These are phyloP conservation scores for Volvox reticuliferus DNA, from an alignment of 139 green algal genomes.

Conservation along the genomic window DNA sequence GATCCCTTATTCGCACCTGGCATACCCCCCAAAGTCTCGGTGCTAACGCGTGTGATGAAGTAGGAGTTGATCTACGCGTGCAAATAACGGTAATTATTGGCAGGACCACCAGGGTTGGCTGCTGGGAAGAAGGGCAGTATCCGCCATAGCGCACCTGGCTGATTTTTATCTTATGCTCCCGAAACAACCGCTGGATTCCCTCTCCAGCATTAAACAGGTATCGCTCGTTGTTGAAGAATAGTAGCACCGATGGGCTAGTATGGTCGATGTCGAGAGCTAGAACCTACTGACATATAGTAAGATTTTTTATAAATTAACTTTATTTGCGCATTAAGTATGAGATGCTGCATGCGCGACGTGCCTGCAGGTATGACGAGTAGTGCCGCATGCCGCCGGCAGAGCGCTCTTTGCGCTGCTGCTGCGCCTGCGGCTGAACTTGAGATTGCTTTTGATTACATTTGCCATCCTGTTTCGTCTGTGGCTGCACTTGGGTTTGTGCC, in stretches of 20 bases:
- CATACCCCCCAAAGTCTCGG: conserved; percentile 86
- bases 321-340: background rate
- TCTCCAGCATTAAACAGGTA: conserved; percentile 98
- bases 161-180: conserved; percentile 89
- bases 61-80: conserved; percentile 61
- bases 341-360: background rate
- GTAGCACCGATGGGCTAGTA: conserved; percentile 84
- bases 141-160: conserved; percentile 56
- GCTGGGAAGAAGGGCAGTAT: background rate
- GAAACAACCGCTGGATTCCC: conserved; percentile 91
- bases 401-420: background rate
- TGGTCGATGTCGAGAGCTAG: conserved; percentile 73
- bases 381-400: conserved; percentile 21
- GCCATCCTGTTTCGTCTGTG: conserved; percentile 15
- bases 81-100: background rate
- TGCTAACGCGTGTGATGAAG: conserved; percentile 79
- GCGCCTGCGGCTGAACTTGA: background rate
- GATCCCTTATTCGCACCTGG: conserved; percentile 65
- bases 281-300: conserved; percentile 31
- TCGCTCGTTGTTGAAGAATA: conserved; percentile 93
- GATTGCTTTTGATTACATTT: conserved; percentile 6
- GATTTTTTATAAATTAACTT: background rate
- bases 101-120: background rate
- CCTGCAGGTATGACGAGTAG: conserved; percentile 35
- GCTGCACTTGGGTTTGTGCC: background rate